Evolutionary conservation across 495 filamentous ascomycete genomes (phyloP).

Genomic region (Xylaria bambusicola): DNA sequence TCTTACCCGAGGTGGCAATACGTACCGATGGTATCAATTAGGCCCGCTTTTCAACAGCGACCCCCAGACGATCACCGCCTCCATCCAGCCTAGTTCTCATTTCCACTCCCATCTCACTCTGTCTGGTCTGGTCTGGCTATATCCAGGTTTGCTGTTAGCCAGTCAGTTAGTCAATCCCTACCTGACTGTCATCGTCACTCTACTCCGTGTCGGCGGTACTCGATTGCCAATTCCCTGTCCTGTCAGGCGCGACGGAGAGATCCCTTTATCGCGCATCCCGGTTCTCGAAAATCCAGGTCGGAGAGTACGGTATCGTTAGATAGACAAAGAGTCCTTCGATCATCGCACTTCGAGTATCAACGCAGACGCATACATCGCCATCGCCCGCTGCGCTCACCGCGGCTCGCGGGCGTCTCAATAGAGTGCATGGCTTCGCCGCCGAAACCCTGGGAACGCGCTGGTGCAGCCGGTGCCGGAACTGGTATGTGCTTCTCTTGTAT

Average conservation of each 20-base stretch:
- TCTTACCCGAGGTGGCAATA: slow-evolving; percentile 1
- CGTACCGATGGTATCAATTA: too few relatives aligned
- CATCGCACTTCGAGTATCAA: not conserved
- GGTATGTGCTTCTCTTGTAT: slow-evolving; percentile 37
- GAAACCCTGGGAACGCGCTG: slow-evolving; percentile 91
- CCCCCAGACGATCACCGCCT: not conserved
- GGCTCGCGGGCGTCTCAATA: slow-evolving; percentile 15
- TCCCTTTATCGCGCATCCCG: too few relatives aligned
- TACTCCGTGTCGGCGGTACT: too few relatives aligned
- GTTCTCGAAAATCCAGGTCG: too few relatives aligned
- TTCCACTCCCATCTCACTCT: slow-evolving; percentile 12
- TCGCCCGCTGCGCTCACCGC: slow-evolving; percentile 19
- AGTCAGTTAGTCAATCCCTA: too few relatives aligned
- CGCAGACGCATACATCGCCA: not conserved
- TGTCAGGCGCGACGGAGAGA: too few relatives aligned
- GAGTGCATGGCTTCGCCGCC: slow-evolving; percentile 71
- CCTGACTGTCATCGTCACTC: too few relatives aligned
- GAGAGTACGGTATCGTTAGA: too few relatives aligned
- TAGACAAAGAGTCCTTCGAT: not conserved
- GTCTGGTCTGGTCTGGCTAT: not conserved
- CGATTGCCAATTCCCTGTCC: too few relatives aligned
- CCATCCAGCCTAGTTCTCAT: slow-evolving; percentile 10
- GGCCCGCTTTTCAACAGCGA: not conserved
- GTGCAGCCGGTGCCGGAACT: slow-evolving; percentile 58
- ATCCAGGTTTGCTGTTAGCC: too few relatives aligned